Conservation (phyloP, 2,329 filamentous ascomycete species). For the Paecilomyces formosus region DNA sequence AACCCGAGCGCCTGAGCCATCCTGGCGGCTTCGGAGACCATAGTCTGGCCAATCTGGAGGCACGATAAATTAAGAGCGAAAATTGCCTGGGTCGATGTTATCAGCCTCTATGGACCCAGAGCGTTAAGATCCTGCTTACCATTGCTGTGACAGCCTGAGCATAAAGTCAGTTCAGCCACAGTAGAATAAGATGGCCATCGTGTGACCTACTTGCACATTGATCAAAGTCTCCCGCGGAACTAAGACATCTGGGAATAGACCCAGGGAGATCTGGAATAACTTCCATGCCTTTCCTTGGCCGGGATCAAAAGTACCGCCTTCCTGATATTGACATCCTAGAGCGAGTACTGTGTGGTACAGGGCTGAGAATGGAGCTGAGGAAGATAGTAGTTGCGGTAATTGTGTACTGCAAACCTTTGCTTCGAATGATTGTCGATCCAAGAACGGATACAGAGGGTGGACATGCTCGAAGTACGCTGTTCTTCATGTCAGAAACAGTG, state of each 20-base stretch:
- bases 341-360: conserved; percentile 34
- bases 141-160: conserved; percentile 21
- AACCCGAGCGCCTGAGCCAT: conserved; percentile 25
- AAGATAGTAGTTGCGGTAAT: conserved; percentile 15
- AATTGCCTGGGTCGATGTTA: conserved; percentile 18
- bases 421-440: conserved; percentile 31
- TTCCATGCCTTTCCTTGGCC: conserved; percentile 34
- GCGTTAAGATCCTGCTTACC: conserved; percentile 7
- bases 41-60: conserved; percentile 24
- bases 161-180: not conserved
- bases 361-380: conserved; percentile 26
- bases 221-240: conserved; percentile 14
- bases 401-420: conserved; percentile 17
- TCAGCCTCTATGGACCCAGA: not conserved
- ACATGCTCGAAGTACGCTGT: conserved; percentile 34
- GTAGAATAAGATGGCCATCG: not conserved
- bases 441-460: conserved; percentile 35
- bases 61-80: conserved; percentile 28
- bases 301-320: conserved; percentile 31
- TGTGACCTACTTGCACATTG: conserved; percentile 11
- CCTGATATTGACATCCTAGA: conserved; percentile 29
- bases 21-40: conserved; percentile 27
- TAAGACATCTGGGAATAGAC: conserved; percentile 26
- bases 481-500: not conserved
- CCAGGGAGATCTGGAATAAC: conserved; percentile 31